Percentiles rank a stretch among this genome's conserved stretches.
These are phyloP conservation scores for Eucalyptus sp. DNA, from an alignment of 345 rosid species.

Conservation along the genomic window DNA sequence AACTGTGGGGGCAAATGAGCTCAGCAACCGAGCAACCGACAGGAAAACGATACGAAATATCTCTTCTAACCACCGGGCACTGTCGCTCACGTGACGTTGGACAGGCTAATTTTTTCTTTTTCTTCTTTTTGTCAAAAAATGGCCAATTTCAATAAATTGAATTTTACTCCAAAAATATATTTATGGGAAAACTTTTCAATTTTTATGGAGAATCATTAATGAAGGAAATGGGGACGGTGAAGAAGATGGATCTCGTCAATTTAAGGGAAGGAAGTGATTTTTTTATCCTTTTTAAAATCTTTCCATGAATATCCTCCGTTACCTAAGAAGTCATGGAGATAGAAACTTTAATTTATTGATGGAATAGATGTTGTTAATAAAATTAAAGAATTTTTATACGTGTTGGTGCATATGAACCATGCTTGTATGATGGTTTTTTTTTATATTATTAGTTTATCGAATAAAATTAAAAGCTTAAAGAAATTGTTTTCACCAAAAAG, in stretches of 20 bases:
- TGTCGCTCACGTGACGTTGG: background rate
- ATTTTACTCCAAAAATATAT: background rate
- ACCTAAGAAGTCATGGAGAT: rapidly evolving
- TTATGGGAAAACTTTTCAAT: rapidly evolving
- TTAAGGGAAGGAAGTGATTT: background rate
- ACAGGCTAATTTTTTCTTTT: background rate
- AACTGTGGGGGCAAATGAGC: background rate
- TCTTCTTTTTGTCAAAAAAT: background rate
- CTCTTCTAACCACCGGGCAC: background rate
- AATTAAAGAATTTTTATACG: rapidly evolving
- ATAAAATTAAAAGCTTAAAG: background rate
- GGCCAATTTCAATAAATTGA: background rate
- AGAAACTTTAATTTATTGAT: background rate
- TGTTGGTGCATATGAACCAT: background rate
- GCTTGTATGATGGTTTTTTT: background rate
- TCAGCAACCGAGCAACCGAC: background rate
- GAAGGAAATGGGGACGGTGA: background rate
- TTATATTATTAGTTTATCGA: background rate
- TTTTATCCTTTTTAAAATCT: background rate
- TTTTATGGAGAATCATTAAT: background rate
- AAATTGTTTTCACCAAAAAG: background rate
- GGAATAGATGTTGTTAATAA: rapidly evolving
- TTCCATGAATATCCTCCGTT: background rate
- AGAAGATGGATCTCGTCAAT: background rate
- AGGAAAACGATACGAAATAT: too few species aligned